phyloP scores from a whole-genome alignment of 1,139 yeast genomes.

The Arxiozyma slooffiae region DNA sequence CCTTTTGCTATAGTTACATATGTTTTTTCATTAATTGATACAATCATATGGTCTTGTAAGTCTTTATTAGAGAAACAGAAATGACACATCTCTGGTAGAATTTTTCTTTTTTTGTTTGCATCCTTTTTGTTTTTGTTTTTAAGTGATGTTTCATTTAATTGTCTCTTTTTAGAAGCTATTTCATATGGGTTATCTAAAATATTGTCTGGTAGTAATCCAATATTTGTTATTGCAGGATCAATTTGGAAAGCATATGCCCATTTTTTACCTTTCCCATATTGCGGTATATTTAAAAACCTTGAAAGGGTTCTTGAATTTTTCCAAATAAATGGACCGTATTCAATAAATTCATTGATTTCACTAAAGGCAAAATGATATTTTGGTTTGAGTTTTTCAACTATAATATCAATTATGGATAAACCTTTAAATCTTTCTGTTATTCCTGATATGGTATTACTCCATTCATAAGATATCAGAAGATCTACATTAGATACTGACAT shows the following conservation, averaged over 20 bases:
- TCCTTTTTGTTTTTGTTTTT: background rate
- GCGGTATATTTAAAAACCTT: slow-evolving; percentile 56
- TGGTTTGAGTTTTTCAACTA: slow-evolving; percentile 42
- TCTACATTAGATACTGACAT: slow-evolving; percentile 34
- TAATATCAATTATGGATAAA: slow-evolving; percentile 36
- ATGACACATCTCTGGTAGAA: slow-evolving; percentile 57
- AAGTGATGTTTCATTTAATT: slow-evolving; percentile 2
- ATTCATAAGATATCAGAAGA: slow-evolving; percentile 46
- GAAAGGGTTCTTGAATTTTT: slow-evolving; percentile 32
- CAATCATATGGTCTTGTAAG: slow-evolving; percentile 70
- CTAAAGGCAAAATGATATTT: slow-evolving; percentile 57
- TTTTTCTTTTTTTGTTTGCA: slow-evolving; percentile 29
- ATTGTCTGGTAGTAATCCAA: slow-evolving; percentile 14
- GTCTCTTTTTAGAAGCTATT: slow-evolving; percentile 12
- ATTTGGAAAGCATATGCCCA: slow-evolving; percentile 70
- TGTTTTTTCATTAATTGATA: slow-evolving; percentile 56
- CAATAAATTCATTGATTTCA: slow-evolving; percentile 42
- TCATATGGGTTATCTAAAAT: slow-evolving; percentile 35
- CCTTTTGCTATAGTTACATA: slow-evolving; percentile 83
- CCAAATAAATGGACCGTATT: slow-evolving; percentile 54
- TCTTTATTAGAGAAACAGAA: slow-evolving; percentile 78
- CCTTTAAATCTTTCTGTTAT: slow-evolving; percentile 30
- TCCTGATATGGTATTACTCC: slow-evolving; percentile 46
- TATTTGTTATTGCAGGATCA: slow-evolving; percentile 14
- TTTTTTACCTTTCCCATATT: slow-evolving; percentile 44